phyloP scores from a whole-genome alignment of 176 grass and related monocot genomes.

The Pharus latifolius region DNA sequence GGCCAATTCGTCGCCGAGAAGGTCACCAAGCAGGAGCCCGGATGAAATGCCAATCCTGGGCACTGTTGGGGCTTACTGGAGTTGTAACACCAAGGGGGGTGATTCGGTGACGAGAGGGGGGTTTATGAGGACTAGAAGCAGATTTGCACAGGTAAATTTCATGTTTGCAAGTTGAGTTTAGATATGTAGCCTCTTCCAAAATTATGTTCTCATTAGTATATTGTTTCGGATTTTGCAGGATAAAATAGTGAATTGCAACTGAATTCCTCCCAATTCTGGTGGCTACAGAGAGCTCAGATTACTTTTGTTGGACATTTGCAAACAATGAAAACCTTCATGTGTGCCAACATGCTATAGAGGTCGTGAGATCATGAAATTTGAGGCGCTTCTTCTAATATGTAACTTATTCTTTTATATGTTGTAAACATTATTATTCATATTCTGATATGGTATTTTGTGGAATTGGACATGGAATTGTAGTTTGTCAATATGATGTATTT shows the following conservation, averaged over 20 bases:
- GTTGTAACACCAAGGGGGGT: slow-evolving; percentile 18
- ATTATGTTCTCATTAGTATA: neutral
- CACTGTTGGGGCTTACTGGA: slow-evolving; percentile 84
- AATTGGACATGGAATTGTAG: no score
- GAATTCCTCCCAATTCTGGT: neutral
- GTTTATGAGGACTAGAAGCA: slow-evolving; percentile 44
- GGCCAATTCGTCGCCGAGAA: slow-evolving; percentile 57
- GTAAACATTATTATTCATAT: slow-evolving; percentile 23
- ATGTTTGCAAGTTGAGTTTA: neutral
- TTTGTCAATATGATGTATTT: slow-evolving; percentile 26
- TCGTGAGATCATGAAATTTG: neutral
- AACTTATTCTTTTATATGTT: slow-evolving; percentile 35
- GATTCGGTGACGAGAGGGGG: slow-evolving; percentile 26
- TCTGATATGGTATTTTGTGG: slow-evolving; percentile 11
- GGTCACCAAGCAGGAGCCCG: slow-evolving; percentile 53
- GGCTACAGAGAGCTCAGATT: neutral
- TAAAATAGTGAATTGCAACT: slow-evolving; percentile 2
- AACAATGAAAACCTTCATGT: neutral
- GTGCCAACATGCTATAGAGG: slow-evolving; percentile 6
- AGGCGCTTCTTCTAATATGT: slow-evolving; percentile 5
- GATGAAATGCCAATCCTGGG: slow-evolving; percentile 88
- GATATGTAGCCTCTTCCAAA: neutral
- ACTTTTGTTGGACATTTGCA: neutral
- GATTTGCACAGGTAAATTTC: slow-evolving; percentile 36
- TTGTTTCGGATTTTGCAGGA: slow-evolving; percentile 16